Evolutionary conservation across 1,284 basidiomycete species (phyloP).

Genomic region (Cryptococcus sp.): DNA sequence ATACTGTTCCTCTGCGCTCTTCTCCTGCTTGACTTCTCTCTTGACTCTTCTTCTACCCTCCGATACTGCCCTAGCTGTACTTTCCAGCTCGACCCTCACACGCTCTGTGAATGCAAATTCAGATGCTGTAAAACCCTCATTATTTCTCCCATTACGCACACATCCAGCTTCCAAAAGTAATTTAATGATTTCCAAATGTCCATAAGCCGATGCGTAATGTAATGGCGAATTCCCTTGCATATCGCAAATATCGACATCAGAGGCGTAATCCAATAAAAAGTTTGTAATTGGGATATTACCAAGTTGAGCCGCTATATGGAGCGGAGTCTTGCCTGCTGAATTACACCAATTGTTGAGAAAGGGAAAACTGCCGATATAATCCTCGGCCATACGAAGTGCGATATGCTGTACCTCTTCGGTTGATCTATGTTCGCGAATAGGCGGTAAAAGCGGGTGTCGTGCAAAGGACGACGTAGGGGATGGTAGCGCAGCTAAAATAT

Average conservation of each 20-base stretch:
- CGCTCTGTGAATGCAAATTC: conserved; percentile 80
- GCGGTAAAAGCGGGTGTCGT: conserved; percentile 22
- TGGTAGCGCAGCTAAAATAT: conserved; percentile 73
- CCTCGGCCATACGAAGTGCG: conserved; percentile 31
- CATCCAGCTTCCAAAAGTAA: conserved; percentile 84
- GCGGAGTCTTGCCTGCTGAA: conserved; percentile 76
- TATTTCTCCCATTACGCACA: conserved; percentile 73
- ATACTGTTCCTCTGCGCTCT: background rate
- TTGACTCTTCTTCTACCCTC: conserved; percentile 8
- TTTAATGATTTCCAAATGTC: conserved; percentile 64
- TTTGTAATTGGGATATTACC: conserved; percentile 81
- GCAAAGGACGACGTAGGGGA: conserved; percentile 42
- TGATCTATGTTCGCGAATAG: conserved; percentile 19
- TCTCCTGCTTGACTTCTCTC: background rate
- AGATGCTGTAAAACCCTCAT: conserved; percentile 81
- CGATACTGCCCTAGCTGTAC: conserved; percentile 25
- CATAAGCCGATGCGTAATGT: conserved; percentile 59
- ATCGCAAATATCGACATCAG: conserved; percentile 82
- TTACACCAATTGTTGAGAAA: conserved; percentile 88
- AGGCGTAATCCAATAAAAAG: conserved; percentile 71
- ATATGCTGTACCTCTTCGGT: conserved; percentile 18
- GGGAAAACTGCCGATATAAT: conserved; percentile 48
- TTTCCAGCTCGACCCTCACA: conserved; percentile 25
- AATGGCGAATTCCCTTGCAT: conserved; percentile 86
- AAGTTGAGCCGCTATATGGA: conserved; percentile 80